These are phyloP conservation scores for Boletus pseudopeckii DNA, from an alignment of 768 basidiomycete genomes.

Conservation along the genomic window DNA sequence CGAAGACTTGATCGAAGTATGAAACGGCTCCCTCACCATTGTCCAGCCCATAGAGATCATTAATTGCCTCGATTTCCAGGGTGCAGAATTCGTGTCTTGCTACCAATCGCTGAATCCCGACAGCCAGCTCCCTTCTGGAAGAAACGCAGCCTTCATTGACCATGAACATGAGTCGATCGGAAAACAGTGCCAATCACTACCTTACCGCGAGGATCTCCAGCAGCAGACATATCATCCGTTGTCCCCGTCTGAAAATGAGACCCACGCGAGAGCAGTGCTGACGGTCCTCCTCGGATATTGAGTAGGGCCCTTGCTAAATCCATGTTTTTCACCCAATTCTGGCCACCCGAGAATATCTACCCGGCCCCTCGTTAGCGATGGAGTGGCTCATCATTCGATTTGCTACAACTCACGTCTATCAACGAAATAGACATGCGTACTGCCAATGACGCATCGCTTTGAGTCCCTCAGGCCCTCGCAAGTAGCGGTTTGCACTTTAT, in stretches of 20 bases:
- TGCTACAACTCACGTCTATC: constrained; percentile 35
- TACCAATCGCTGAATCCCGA: constrained; percentile 38
- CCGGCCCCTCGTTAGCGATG: constrained; percentile 11
- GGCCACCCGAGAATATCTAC: constrained; percentile 43
- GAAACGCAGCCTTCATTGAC: constrained; percentile 34
- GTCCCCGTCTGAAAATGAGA: constrained; percentile 24
- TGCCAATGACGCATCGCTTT: constrained; percentile 29
- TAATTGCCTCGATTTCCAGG: constrained; percentile 15
- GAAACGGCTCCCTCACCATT: constrained; percentile 33
- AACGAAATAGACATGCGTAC: constrained; percentile 30
- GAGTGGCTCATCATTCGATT: constrained; percentile 3
- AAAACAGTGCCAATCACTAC: constrained; percentile 19
- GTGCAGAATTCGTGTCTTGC: constrained; percentile 28
- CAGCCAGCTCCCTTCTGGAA: constrained; percentile 34
- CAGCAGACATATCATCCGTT: constrained; percentile 32
- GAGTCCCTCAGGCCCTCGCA: constrained; percentile 29
- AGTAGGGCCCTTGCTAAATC: constrained; percentile 37
- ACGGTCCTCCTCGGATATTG: constrained; percentile 42
- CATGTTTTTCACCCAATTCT: constrained; percentile 37
- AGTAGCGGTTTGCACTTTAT: constrained; percentile 36
- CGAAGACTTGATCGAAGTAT: constrained; percentile 45
- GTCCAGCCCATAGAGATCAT: constrained; percentile 25
- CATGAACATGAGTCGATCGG: constrained; percentile 8
- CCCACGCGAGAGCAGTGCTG: constrained; percentile 33
- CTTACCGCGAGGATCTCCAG: constrained; percentile 42